Base-by-base conservation (phyloP, 768 basidiomycete species). In the Pholiota conissans region DNA sequence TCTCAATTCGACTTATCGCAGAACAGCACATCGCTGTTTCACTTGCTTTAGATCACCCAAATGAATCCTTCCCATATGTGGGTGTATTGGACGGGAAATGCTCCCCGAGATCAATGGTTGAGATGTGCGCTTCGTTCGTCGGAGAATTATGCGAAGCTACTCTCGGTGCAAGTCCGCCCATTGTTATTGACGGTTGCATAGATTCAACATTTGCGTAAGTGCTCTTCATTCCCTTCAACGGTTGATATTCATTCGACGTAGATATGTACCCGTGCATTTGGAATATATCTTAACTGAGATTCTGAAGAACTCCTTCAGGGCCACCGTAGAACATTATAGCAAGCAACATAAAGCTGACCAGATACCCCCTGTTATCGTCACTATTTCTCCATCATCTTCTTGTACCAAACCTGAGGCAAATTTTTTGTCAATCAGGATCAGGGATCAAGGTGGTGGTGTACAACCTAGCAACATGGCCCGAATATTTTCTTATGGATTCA, bases 281-380 rank as follows among this genome's bases (percentile, higher is more conserved):
- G 93, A 95, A 69, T 95, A 95, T 68, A 91, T 94, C 63, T 74
- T 94, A 53, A 95, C 93, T 2, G 93, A 95, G 70, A 84, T 95
- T 37, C 79, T 95, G 37, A 95, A 95, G 73, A 95, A 95, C 67
- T 84, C 93, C 0, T 95, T 93, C 73, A 87, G 93, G 29, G 93
- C 93, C 7, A 93, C 91, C 1, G 86, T 93, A 24, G 93, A 95
- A 66, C 82, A 84, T 56, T 84, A 93, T 56, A 71, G 74, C 56
- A 81, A 79, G 50, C 70, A 70, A 13, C 62, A 75, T 42, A 76
- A 74, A 49, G 61, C 65, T 29, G 64, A 74, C 9, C 51, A 76
- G 52, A 63, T 42, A 35, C 66, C 58, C 64, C 86, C 90, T 2
- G 84, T 94, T 9, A 71, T 77, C 28, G 78, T 93, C 40, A 95